Conservation (phyloP, 768 basidiomycete species). For the Agaricus sinodeliciosus region DNA sequence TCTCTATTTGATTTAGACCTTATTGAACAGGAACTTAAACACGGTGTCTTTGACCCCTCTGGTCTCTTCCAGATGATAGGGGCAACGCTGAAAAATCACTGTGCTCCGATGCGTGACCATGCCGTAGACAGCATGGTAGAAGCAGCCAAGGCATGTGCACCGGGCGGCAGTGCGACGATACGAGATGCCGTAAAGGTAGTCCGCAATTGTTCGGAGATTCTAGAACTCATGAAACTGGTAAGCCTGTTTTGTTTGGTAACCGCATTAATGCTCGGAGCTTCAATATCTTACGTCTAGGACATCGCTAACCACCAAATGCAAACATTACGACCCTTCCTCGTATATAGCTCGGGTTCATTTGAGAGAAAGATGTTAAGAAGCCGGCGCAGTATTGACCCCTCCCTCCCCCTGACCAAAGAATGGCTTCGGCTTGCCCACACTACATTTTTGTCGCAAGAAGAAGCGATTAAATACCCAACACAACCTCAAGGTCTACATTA, state of each 20-base stretch:
- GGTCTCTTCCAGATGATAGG: constrained; percentile 77
- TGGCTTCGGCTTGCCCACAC: constrained; percentile 58
- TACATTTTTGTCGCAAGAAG: constrained; percentile 31
- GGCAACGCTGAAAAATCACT: constrained; percentile 79
- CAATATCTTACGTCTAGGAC: constrained; percentile 48
- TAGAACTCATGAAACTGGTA: constrained; percentile 94
- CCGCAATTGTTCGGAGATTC: constrained; percentile 79
- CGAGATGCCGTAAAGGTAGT: constrained; percentile 68
- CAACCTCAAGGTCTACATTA: constrained; percentile 40
- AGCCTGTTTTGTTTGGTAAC: constrained; percentile 24
- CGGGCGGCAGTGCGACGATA: constrained; percentile 46
- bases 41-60: constrained; percentile 71
- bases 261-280: constrained; percentile 6
- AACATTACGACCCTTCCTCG: constrained; percentile 85
- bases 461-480: constrained; percentile 36
- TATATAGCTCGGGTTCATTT: constrained; percentile 71
- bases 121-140: constrained; percentile 80
- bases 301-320: constrained; percentile 96
- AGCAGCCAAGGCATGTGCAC: constrained; percentile 52
- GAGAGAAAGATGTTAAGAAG: constrained; percentile 74
- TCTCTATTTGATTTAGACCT: constrained; percentile 76
- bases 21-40: constrained; percentile 76
- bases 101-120: constrained; percentile 88
- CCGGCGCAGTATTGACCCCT: constrained; percentile 37
- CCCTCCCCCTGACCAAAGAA: constrained; percentile 49